Percentiles rank a stretch among this genome's conserved stretches.
Evolutionary conservation across 495 filamentous ascomycete species (phyloP).

Genomic region (Wilcoxina mikolae): DNA sequence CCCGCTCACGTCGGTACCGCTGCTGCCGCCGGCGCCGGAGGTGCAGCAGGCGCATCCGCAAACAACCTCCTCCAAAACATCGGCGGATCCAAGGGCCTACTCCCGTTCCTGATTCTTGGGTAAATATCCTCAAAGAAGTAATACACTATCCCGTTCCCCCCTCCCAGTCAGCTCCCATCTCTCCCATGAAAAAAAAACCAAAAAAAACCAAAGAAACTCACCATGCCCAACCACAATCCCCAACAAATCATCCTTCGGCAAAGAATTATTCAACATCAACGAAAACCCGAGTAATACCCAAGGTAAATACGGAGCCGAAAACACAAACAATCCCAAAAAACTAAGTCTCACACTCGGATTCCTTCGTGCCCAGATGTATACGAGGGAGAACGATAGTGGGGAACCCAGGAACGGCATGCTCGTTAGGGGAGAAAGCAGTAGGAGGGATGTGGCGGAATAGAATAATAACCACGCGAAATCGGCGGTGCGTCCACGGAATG

Average conservation of each 20-base stretch:
- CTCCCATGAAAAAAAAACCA: not conserved
- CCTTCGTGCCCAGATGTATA: conserved; percentile 96
- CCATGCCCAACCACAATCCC: conserved; percentile 81
- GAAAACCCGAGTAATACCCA: conserved; percentile 94
- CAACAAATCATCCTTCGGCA: conserved; percentile 92
- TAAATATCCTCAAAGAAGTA: conserved; percentile 98
- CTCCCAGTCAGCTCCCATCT: not conserved
- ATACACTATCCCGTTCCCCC: conserved; percentile 44
- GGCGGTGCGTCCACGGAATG: conserved; percentile 57
- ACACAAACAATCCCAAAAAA: conserved; percentile 78
- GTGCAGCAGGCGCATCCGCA: conserved; percentile 30
- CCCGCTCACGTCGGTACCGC: conserved; percentile 19
- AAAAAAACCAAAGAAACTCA: conserved; percentile 25
- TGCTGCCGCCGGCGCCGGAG: conserved; percentile 29
- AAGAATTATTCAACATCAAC: conserved; percentile 62
- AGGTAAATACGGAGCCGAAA: conserved; percentile 84
- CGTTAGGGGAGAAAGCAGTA: conserved; percentile 66
- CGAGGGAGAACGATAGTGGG: conserved; percentile 72
- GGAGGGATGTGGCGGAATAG: conserved; percentile 62
- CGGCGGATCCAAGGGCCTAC: conserved; percentile 78
- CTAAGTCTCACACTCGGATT: conserved; percentile 85
- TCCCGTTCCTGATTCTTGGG: conserved; percentile 71
- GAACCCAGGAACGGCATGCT: conserved; percentile 85
- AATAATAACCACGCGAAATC: conserved; percentile 88
- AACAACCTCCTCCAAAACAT: conserved; percentile 83